Conservation (phyloP, 2,329 filamentous ascomycete species). For the Chrysosporium queenslandicum region DNA sequence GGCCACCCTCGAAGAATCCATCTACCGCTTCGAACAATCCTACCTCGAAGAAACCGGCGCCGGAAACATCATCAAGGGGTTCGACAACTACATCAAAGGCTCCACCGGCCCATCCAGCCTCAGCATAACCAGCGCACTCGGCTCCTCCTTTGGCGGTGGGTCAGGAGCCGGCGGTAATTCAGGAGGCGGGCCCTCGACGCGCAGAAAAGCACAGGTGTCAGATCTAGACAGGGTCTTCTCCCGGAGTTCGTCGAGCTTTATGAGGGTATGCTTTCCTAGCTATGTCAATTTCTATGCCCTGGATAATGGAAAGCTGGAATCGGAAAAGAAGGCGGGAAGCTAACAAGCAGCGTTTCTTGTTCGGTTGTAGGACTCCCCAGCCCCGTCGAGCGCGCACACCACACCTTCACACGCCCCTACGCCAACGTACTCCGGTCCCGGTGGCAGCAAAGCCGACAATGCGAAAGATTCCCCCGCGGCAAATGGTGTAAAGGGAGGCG, state of each 20-base stretch:
- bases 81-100: constrained; percentile 97
- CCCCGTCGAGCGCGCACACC: constrained; percentile 37
- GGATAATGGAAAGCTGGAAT: too few species aligned
- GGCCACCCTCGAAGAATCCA: constrained; percentile 63
- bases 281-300: too few species aligned
- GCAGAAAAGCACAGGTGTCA: constrained; percentile 37
- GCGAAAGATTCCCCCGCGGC: constrained; percentile 19
- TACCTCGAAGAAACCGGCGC: constrained; percentile 82
- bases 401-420: constrained; percentile 41
- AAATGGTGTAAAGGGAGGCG: constrained; percentile 27
- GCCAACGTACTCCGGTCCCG: constrained; percentile 32
- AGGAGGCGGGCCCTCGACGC: constrained; percentile 25
- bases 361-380: constrained; percentile 36
- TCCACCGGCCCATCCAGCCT: constrained; percentile 45
- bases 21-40: constrained; percentile 69
- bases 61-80: constrained; percentile 94
- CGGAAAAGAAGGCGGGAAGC: neutral
- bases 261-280: too few species aligned
- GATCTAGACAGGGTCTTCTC: constrained; percentile 42
- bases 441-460: constrained; percentile 18
- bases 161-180: constrained; percentile 33
- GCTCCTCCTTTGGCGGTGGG: constrained; percentile 28
- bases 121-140: constrained; percentile 21
- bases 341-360: too few species aligned
- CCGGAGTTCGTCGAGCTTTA: constrained; percentile 41